Conservation (phyloP, 768 basidiomycete species). For the Boletales sp. region DNA sequence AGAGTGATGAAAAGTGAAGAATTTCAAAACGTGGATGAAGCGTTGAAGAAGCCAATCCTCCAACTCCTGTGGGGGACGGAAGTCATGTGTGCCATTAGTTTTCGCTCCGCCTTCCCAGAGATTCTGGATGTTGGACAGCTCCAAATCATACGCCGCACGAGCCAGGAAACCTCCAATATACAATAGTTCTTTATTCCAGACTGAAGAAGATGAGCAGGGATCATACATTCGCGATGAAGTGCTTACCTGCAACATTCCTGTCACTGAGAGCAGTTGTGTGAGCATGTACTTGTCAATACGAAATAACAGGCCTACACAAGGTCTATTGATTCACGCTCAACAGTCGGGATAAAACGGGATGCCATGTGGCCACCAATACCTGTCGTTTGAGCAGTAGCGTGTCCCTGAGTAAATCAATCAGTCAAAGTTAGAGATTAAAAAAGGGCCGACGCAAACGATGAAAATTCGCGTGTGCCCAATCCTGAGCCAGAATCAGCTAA, state of each 20-base stretch:
- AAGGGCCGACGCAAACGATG: conserved; percentile 52
- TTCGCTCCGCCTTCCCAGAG: conserved; percentile 54
- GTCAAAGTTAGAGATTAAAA: background rate
- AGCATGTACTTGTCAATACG: background rate
- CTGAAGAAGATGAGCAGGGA: conserved; percentile 30
- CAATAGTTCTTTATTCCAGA: conserved; percentile 90
- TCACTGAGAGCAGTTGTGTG: conserved; percentile 48
- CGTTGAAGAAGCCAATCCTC: conserved; percentile 51
- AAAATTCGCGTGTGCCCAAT: conserved; percentile 74
- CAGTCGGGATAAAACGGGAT: conserved; percentile 90
- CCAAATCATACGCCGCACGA: conserved; percentile 80
- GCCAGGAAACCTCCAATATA: conserved; percentile 80
- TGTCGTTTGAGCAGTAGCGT: conserved; percentile 89
- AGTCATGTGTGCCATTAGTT: conserved; percentile 25
- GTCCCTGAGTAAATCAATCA: conserved; percentile 51
- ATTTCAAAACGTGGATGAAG: conserved; percentile 76
- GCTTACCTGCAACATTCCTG: conserved; percentile 69
- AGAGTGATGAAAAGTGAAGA: conserved; percentile 86
- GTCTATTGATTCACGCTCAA: conserved; percentile 92
- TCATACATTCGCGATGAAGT: background rate
- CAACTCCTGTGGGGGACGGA: conserved; percentile 37
- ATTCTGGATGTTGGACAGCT: conserved; percentile 58
- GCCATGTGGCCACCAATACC: conserved; percentile 70
- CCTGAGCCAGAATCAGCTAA: conserved; percentile 33
- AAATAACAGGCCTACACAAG: conserved; percentile 55